Percentiles rank a stretch among this genome's conserved stretches.
Evolutionary conservation across 2,329 filamentous ascomycete species (phyloP).

Genomic region (Paecilomyces dactylethromorphus): DNA sequence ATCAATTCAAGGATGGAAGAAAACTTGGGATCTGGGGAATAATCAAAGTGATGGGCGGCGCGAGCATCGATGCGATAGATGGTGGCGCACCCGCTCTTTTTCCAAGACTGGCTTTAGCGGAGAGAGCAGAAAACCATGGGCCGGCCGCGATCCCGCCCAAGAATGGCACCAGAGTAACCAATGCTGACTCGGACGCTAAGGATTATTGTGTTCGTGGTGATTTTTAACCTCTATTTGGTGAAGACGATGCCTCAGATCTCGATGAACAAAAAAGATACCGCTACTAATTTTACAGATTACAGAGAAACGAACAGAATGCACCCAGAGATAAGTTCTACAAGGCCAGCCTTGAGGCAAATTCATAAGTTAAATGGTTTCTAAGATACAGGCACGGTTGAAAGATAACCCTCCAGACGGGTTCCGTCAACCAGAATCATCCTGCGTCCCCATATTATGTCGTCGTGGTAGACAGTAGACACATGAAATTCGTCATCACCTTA

Average conservation of each 20-base stretch:
- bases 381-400: constrained; percentile 33
- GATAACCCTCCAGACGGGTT: constrained; percentile 18
- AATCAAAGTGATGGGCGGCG: not conserved
- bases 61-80: not conserved
- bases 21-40: not conserved
- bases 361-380: constrained; percentile 35
- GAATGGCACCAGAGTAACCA: not conserved
- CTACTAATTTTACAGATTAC: not conserved
- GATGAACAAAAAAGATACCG: not conserved
- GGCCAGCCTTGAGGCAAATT: constrained; percentile 25
- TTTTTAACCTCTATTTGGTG: not conserved
- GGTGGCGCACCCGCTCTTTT: not conserved
- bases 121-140: not conserved
- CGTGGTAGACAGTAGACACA: not conserved
- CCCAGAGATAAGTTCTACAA: constrained; percentile 6
- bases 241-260: no score
- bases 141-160: not conserved
- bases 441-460: constrained; percentile 9
- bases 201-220: no score
- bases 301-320: not conserved
- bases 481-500: constrained; percentile 10
- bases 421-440: constrained; percentile 13
- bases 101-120: not conserved
- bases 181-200: not conserved
- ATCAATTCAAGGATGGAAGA: not conserved